Conservation (phyloP, 495 filamentous ascomycete genomes). For the Beverwykella pulmonaria region DNA sequence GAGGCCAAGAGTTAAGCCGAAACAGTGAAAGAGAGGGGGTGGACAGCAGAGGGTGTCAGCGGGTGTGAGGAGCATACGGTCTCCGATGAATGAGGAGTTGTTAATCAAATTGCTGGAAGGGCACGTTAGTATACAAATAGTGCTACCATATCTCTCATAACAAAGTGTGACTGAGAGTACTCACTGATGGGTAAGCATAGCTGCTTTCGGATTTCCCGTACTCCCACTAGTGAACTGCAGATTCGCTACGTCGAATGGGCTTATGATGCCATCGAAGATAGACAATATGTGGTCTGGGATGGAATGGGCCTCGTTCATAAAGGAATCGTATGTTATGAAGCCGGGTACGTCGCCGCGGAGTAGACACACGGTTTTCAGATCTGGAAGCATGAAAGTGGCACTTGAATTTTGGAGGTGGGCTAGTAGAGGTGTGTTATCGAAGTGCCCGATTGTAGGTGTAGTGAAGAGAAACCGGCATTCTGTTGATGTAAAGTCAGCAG, state of each 20-base stretch:
- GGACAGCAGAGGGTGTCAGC: constrained; percentile 69
- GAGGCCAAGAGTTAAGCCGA: constrained; percentile 71
- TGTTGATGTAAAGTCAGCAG: constrained; percentile 26
- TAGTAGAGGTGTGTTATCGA: constrained; percentile 59
- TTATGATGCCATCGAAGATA: constrained; percentile 55
- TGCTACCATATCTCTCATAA: not conserved
- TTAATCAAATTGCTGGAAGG: constrained; percentile 64
- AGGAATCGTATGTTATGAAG: constrained; percentile 57
- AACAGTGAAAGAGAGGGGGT: constrained; percentile 74
- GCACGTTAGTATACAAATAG: not conserved
- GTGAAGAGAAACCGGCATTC: constrained; percentile 67
- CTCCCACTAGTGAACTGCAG: constrained; percentile 73
- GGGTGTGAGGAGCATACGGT: constrained; percentile 65
- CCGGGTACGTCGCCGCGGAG: constrained; percentile 55
- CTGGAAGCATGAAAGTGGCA: constrained; percentile 35
- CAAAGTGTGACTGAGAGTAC: constrained; percentile 29
- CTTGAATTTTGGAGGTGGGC: constrained; percentile 49
- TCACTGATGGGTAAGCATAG: constrained; percentile 73
- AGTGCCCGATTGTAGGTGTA: constrained; percentile 61
- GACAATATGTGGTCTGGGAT: constrained; percentile 40
- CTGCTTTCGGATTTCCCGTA: constrained; percentile 70
- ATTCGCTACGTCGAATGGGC: constrained; percentile 66
- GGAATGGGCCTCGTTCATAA: constrained; percentile 49
- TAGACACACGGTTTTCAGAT: constrained; percentile 54
- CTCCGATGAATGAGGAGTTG: constrained; percentile 69